A percentile compares a stretch with the other conserved stretches of the same genome.
Conservation (phyloP, 1,139 yeast species). For the Hanseniaspora gamundiae region DNA sequence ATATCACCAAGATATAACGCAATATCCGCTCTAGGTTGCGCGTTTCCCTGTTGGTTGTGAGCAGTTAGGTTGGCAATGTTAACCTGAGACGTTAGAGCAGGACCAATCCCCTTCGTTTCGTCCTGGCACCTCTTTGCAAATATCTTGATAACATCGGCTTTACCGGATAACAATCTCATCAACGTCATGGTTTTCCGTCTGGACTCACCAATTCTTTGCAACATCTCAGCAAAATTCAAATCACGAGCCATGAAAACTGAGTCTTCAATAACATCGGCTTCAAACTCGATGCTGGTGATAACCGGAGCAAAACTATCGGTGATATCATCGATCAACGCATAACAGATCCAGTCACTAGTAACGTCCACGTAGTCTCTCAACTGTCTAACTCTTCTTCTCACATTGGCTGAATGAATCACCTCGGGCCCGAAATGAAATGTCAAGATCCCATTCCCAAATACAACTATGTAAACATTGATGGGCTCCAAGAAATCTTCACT, state of each 20-base stretch:
- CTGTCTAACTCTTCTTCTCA: conserved; percentile 84
- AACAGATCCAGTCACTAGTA: conserved; percentile 87
- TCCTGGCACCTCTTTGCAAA: conserved; percentile 95
- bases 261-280: conserved; percentile 88
- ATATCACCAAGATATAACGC: conserved; percentile 90
- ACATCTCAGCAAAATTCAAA: conserved; percentile 57
- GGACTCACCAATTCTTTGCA: conserved; percentile 76
- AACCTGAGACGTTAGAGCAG: conserved; percentile 27
- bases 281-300: conserved; percentile 74
- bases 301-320: conserved; percentile 91
- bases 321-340: conserved; percentile 86
- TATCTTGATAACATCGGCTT: conserved; percentile 95
- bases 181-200: conserved; percentile 85
- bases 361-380: conserved; percentile 78
- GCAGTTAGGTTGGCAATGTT: conserved; percentile 25
- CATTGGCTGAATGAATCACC: conserved; percentile 71
- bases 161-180: conserved; percentile 81
- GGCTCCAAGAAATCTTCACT: conserved; percentile 80
- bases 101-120: conserved; percentile 27
- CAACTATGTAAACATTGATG: conserved; percentile 76
- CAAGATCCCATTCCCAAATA: conserved; percentile 56
- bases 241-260: conserved; percentile 56
- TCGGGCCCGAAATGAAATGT: conserved; percentile 75
- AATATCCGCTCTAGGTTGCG: conserved; percentile 71
- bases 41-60: conserved; percentile 16